Evolutionary conservation across 176 grass and related monocot species (phyloP).

Genomic region (Avena sativa): DNA sequence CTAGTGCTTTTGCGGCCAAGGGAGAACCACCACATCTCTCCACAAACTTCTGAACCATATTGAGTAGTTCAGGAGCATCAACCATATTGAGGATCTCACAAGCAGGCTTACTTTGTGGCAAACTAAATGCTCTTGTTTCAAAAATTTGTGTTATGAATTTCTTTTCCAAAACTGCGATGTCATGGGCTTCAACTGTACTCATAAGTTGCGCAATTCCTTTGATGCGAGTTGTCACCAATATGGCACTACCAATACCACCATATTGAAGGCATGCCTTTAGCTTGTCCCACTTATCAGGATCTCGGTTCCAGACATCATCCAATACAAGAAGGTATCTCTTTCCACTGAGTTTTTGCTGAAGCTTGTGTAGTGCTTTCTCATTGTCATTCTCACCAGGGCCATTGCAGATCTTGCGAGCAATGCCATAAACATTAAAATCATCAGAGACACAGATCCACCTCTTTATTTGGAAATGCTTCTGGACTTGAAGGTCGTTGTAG

Average conservation of each 20-base stretch:
- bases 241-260: background rate
- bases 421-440: background rate
- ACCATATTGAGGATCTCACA: slow-evolving; percentile 22
- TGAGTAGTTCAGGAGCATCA: background rate
- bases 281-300: slow-evolving; percentile 5
- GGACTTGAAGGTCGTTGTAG: background rate
- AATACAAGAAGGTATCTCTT: slow-evolving; percentile 47
- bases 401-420: slow-evolving; percentile 29
- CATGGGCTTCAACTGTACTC: background rate
- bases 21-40: slow-evolving; percentile 29
- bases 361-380: background rate
- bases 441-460: slow-evolving; percentile 6
- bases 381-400: background rate
- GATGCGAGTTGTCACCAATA: slow-evolving; percentile 36
- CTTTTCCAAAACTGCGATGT: background rate
- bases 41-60: slow-evolving; percentile 17
- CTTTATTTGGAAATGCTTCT: slow-evolving; percentile 9
- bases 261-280: slow-evolving; percentile 10
- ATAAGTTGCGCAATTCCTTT: slow-evolving; percentile 19
- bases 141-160: slow-evolving; percentile 4
- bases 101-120: background rate
- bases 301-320: slow-evolving; percentile 54
- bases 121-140: slow-evolving; percentile 32
- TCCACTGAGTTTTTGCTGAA: background rate
- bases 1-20: slow-evolving; percentile 15